These are phyloP conservation scores for Musa acuminata DNA, from an alignment of 176 grass and related monocot genomes.

Conservation along the genomic window DNA sequence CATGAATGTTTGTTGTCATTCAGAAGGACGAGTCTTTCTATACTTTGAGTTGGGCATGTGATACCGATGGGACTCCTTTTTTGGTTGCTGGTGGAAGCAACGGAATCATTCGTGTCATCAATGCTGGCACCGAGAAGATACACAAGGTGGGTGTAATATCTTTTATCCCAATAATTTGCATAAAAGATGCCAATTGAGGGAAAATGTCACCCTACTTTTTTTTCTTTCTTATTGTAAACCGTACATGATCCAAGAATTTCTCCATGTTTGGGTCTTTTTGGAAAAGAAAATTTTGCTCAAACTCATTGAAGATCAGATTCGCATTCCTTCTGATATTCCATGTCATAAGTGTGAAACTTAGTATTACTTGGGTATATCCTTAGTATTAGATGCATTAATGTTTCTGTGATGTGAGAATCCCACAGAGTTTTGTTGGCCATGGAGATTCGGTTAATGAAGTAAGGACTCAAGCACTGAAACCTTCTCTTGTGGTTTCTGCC, in stretches of 20 bases:
- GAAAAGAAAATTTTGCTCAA: neutral
- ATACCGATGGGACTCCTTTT: constrained; percentile 50
- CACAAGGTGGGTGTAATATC: constrained; percentile 42
- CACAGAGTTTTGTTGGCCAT: constrained; percentile 75
- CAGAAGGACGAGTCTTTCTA: constrained; percentile 88
- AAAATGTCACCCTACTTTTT: neutral
- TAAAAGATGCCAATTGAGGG: neutral
- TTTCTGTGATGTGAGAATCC: constrained; percentile 6
- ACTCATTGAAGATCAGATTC: neutral
- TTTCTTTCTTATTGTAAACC: neutral
- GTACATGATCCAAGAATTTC: neutral
- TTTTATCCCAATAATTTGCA: neutral
- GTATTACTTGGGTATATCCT: neutral
- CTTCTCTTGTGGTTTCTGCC: constrained; percentile 86
- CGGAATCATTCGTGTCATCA: constrained; percentile 69
- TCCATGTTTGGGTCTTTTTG: neutral
- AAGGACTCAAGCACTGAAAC: constrained; percentile 64
- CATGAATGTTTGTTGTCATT: constrained; percentile 8
- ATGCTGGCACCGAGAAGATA: constrained; percentile 62
- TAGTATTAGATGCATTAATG: neutral
- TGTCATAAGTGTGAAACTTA: neutral
- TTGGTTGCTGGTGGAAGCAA: constrained; percentile 74
- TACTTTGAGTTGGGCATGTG: constrained; percentile 81
- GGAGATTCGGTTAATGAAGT: constrained; percentile 80
- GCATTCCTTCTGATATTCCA: neutral